phyloP scores from a whole-genome alignment of 306 rosid species.

The Boehmeria nivea region DNA sequence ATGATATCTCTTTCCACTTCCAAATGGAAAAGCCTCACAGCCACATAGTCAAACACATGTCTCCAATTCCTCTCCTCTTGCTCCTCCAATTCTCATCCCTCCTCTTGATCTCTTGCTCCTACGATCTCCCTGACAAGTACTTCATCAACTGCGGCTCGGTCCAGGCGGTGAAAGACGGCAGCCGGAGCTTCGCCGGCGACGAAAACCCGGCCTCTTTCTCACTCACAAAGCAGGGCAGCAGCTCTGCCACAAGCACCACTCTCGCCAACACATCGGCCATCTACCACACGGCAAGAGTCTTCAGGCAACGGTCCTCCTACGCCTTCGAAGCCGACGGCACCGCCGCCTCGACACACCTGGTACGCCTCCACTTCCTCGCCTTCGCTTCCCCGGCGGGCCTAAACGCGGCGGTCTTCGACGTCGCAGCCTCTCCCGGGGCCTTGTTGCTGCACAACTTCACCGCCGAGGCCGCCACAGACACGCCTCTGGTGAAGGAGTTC shows the following conservation, averaged over 20 bases:
- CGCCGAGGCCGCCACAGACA: neutral
- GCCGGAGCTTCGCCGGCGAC: conserved; percentile 30
- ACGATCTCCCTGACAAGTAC: conserved; percentile 18
- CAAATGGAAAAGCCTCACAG: conserved; percentile 11
- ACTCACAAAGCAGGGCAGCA: neutral
- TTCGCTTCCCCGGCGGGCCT: conserved; percentile 26
- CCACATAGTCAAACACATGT: neutral
- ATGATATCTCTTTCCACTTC: no score
- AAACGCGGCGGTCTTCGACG: conserved; percentile 28
- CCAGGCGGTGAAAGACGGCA: neutral
- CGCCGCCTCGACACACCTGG: conserved; percentile 14
- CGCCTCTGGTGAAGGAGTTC: conserved; percentile 30
- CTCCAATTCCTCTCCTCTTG: conserved; percentile 5
- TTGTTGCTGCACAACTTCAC: conserved; percentile 30
- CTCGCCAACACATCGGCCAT: conserved; percentile 10
- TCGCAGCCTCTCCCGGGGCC: conserved; percentile 23
- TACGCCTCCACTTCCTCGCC: conserved; percentile 46
- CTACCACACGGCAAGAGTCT: conserved; percentile 27
- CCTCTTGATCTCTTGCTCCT: conserved; percentile 21
- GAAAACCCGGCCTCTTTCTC: conserved; percentile 10
- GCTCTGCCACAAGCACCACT: neutral
- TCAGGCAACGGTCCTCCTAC: conserved; percentile 19
- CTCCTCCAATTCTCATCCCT: conserved; percentile 21
- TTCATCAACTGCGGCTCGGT: conserved; percentile 37
- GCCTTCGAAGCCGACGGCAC: conserved; percentile 11